These are phyloP conservation scores for Rhodotorula mucilaginosa DNA, from an alignment of 1,284 basidiomycete species.

Conservation along the genomic window DNA sequence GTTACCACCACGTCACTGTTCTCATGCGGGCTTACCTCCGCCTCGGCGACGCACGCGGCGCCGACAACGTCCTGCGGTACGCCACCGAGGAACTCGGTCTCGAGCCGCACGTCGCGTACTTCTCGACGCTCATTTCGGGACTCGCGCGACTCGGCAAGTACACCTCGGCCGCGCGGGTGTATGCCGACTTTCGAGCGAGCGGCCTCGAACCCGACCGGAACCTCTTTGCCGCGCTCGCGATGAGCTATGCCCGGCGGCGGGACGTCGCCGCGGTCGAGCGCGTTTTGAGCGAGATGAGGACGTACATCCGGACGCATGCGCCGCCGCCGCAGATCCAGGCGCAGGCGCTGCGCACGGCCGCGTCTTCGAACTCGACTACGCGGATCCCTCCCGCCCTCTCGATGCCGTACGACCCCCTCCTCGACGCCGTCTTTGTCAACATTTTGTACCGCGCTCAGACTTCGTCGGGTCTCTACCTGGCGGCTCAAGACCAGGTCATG, in stretches of 20 bases:
- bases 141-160: slow-evolving; percentile 17
- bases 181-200: slow-evolving; percentile 24
- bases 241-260: slow-evolving; percentile 13
- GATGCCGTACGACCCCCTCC: slow-evolving; percentile 23
- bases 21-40: slow-evolving; percentile 40
- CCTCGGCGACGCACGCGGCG: slow-evolving; percentile 37
- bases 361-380: neutral
- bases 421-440: slow-evolving; percentile 36
- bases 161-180: slow-evolving; percentile 9
- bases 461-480: neutral
- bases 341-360: slow-evolving; percentile 4
- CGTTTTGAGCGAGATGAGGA: slow-evolving; percentile 20
- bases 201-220: slow-evolving; percentile 35
- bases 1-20: slow-evolving; percentile 33
- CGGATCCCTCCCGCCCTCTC: slow-evolving; percentile 3
- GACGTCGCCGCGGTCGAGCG: slow-evolving; percentile 18
- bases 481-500: slow-evolving; percentile 21
- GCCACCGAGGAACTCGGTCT: slow-evolving; percentile 30
- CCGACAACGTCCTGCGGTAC: slow-evolving; percentile 30
- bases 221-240: slow-evolving; percentile 35
- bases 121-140: slow-evolving; percentile 38
- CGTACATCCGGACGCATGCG: neutral
- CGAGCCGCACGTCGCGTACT: slow-evolving; percentile 36
- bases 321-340: slow-evolving; percentile 15
- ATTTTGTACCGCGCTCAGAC: slow-evolving; percentile 32